phyloP scores from a whole-genome alignment of 2,329 filamentous ascomycete species.

The Rhynchosporium graminicola region DNA sequence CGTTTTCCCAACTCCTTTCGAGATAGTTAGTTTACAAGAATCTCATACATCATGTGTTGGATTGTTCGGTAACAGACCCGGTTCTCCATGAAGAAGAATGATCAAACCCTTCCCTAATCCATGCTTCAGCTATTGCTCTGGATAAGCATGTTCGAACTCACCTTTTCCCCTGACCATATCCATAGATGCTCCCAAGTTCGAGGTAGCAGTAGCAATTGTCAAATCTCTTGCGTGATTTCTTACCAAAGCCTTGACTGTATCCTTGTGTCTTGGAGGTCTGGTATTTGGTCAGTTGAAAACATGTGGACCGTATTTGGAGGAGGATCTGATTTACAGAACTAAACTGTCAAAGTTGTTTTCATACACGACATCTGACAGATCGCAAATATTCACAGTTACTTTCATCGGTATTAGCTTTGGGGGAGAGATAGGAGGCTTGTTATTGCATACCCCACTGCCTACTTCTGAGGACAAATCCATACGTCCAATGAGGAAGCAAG shows the following conservation, averaged over 20 bases:
- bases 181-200: conserved; percentile 9
- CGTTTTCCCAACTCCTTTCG: conserved; percentile 23
- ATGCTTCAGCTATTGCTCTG: not conserved
- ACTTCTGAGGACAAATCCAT: conserved; percentile 17
- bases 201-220: conserved; percentile 2
- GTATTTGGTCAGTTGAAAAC: not conserved
- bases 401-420: not conserved
- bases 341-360: conserved; percentile 13
- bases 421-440: not conserved
- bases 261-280: conserved; percentile 7
- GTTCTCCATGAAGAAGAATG: conserved; percentile 49
- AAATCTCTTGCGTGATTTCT: conserved; percentile 8
- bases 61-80: conserved; percentile 37
- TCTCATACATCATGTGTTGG: not conserved
- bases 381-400: conserved; percentile 12
- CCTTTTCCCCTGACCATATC: conserved; percentile 37
- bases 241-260: conserved; percentile 18
- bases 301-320: not conserved
- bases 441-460: conserved; percentile 7
- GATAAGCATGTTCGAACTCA: conserved; percentile 7
- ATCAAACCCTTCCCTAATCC: conserved; percentile 48
- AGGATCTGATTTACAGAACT: not conserved
- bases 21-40: not conserved
- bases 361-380: conserved; percentile 14
- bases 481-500: conserved; percentile 8